Conservation (phyloP, 768 basidiomycete genomes). For the Phylloporus arenicola region DNA sequence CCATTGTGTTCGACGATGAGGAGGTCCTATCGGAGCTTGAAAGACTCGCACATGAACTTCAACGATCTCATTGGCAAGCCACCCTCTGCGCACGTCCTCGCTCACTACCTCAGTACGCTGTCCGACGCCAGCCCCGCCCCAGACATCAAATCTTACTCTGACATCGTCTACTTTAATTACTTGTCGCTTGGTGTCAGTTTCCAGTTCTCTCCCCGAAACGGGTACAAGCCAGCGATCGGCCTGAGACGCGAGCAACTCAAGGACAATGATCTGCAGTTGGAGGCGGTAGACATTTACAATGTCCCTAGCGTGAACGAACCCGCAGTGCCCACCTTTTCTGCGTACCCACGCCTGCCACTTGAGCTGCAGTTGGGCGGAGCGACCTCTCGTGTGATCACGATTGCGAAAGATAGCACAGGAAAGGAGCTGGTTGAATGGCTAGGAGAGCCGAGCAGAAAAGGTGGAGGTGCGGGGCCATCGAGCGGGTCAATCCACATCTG, state of each 20-base stretch:
- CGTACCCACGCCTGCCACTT: constrained; percentile 55
- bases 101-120: constrained; percentile 39
- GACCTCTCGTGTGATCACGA: constrained; percentile 38
- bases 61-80: constrained; percentile 45
- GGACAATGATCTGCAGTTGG: constrained; percentile 50
- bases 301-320: constrained; percentile 34
- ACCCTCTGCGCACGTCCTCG: constrained; percentile 44
- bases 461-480: constrained; percentile 81
- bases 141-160: constrained; percentile 73
- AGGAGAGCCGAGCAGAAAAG: constrained; percentile 88
- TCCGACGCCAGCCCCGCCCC: constrained; percentile 33
- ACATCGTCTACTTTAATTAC: constrained; percentile 87
- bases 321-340: constrained; percentile 40
- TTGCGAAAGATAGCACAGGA: constrained; percentile 55
- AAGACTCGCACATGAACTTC: constrained; percentile 12
- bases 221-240: constrained; percentile 53
- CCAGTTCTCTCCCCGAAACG: constrained; percentile 61
- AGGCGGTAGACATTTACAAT: constrained; percentile 85
- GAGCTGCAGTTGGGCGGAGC: constrained; percentile 35
- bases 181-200: constrained; percentile 74
- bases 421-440: constrained; percentile 69
- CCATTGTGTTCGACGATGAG: constrained; percentile 15
- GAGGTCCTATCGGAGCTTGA: constrained; percentile 21
- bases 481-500: constrained; percentile 85
- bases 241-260: constrained; percentile 42